Conservation (phyloP, 768 basidiomycete species). For the Cystofilobasidium capitatum region DNA sequence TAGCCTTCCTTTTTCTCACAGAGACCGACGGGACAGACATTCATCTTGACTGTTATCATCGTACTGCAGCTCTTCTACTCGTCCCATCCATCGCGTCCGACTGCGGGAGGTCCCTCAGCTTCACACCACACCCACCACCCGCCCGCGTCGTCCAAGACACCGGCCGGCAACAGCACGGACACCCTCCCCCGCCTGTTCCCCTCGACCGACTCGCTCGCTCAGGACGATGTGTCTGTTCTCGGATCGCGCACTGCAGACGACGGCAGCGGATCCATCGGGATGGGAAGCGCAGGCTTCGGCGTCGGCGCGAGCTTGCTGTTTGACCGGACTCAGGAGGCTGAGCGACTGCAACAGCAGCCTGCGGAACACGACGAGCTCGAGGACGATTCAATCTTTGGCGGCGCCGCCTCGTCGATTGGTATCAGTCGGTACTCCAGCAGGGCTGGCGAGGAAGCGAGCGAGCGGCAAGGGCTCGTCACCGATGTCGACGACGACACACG, state of each 20-base stretch:
- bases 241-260: not conserved
- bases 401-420: too few species aligned
- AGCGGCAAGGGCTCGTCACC: not conserved
- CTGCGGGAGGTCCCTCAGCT: not conserved
- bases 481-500: not conserved
- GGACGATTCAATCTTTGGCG: too few species aligned
- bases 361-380: too few species aligned
- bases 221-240: not conserved
- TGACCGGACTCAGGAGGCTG: too few species aligned
- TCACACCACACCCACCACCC: not conserved
- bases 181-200: not conserved
- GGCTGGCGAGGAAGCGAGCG: too few species aligned
- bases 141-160: not conserved
- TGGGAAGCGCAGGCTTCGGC: too few species aligned
- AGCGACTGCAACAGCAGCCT: too few species aligned
- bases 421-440: too few species aligned
- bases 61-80: conserved; percentile 7
- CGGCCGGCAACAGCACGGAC: not conserved
- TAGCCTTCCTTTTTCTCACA: not conserved
- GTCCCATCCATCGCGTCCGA: not conserved
- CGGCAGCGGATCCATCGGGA: too few species aligned
- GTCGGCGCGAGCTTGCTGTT: too few species aligned
- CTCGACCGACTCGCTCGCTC: not conserved
- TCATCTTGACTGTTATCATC: not conserved
- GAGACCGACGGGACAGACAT: not conserved